These are phyloP conservation scores for Aureobasidium sp. DNA, from an alignment of 2,329 filamentous ascomycete species.

Conservation along the genomic window DNA sequence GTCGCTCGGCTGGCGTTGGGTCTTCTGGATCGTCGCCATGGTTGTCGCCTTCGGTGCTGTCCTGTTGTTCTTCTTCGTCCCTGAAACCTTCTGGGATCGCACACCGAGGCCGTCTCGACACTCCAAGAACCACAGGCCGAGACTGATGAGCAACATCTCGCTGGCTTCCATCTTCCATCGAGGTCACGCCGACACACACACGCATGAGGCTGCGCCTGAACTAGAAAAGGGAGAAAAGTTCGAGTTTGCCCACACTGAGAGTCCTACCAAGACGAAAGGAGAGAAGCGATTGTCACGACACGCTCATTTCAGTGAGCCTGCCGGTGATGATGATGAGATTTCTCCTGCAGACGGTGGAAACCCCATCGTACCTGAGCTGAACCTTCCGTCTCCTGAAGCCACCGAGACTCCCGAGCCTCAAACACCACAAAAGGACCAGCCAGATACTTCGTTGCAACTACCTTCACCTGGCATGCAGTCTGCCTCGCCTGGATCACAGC, in stretches of 20 bases:
- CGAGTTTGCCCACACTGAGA: not conserved
- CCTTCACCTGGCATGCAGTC: not conserved
- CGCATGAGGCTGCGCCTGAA: constrained; percentile 3
- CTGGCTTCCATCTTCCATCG: constrained; percentile 23
- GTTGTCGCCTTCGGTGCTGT: constrained; percentile 61
- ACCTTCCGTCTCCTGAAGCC: constrained; percentile 7
- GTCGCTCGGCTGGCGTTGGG: constrained; percentile 60
- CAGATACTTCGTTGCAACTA: not conserved
- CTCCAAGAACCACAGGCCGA: constrained; percentile 20
- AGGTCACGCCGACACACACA: constrained; percentile 14
- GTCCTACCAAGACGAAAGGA: not conserved
- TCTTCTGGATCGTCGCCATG: constrained; percentile 63
- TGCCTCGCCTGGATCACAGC: not conserved
- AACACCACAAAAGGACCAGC: not conserved
- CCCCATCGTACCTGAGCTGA: not conserved
- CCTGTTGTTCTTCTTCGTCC: constrained; percentile 80
- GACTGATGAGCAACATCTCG: constrained; percentile 17
- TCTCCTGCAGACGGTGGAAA: not conserved
- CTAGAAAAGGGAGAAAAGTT: not conserved
- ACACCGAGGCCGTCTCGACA: constrained; percentile 48
- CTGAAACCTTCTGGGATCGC: constrained; percentile 93
- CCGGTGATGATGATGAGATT: constrained; percentile 11
- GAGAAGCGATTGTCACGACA: constrained; percentile 20
- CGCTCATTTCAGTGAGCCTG: constrained; percentile 17
- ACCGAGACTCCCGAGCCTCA: not conserved